These are phyloP conservation scores for Rutidosis leptorrhynchoides DNA, from an alignment of 129 eudicot genomes.

Conservation along the genomic window DNA sequence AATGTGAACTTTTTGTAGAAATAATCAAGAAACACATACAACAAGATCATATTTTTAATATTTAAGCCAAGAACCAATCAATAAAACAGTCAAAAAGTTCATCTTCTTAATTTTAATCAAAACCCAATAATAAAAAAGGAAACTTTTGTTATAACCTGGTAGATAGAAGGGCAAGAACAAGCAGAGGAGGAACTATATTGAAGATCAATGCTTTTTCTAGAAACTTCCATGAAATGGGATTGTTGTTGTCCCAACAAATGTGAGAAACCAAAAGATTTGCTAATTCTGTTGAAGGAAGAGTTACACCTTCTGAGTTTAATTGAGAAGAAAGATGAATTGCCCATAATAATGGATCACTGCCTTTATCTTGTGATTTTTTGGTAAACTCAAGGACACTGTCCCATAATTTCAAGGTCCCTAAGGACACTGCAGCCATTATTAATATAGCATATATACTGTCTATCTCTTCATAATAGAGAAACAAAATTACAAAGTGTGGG, in stretches of 20 bases:
- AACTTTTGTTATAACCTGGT: conserved; percentile 41
- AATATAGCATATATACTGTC: not conserved
- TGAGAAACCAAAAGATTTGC: conserved; percentile 66
- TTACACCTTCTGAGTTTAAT: conserved; percentile 54
- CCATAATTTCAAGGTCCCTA: conserved; percentile 45
- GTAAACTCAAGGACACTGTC: conserved; percentile 62
- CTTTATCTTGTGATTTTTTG: conserved; percentile 62
- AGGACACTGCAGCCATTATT: conserved; percentile 53
- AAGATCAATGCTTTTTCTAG: conserved; percentile 69
- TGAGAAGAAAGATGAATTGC: conserved; percentile 75
- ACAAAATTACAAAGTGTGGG: not conserved
- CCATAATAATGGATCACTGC: conserved; percentile 76
- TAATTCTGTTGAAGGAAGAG: conserved; percentile 68
- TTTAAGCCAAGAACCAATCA: not conserved
- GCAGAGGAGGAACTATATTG: conserved; percentile 75
- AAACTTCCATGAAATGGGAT: conserved; percentile 90
- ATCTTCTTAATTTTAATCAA: not conserved
- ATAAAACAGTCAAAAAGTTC: conserved; percentile 1
- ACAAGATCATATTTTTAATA: not conserved
- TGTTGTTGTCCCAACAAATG: conserved; percentile 94
- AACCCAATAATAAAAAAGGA: not conserved
- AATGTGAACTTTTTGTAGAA: not conserved
- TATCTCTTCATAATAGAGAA: not conserved
- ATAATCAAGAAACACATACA: conserved; percentile 4
- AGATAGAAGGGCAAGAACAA: conserved; percentile 85